Evolutionary conservation across 2,329 filamentous ascomycete species (phyloP), one percentile per base, ranked within the genome.

Genomic region (Microdochium nivale): DNA sequence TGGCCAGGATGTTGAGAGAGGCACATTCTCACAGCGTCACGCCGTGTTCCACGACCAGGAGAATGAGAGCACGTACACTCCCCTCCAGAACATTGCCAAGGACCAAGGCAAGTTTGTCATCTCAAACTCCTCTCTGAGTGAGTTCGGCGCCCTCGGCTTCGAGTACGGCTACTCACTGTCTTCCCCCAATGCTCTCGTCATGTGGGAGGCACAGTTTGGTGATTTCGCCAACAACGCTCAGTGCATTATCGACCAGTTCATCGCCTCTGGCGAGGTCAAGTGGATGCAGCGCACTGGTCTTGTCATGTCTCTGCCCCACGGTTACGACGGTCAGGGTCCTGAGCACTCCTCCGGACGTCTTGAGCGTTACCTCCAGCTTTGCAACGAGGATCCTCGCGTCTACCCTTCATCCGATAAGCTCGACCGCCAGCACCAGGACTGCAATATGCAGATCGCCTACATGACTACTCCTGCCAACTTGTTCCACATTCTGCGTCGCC

Each of bases 141-240:
- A 84, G 70, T 81, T 80, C 51, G 78, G 77, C 62, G 87, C 83
- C 55, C 88, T 99, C 56, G 94, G 94, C 51, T 99, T 99, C 68
- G 94, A 99, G 73, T 99, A 99, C 65, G 94, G 94, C 55, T 99
- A 99, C 78, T 99, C 94, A 2, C 76, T 99, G 55, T 95, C 91
- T 25, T 97, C 94, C 27, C 94, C 94, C 53, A 95, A 96, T 67
- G 92, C 94, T 35, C 83, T 99, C 25, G 92, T 99, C 62, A 95
- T 99, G 84, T 99, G 94, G 94, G 94, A 99, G 75, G 94, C 94
- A 35, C 94, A 99, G 72, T 99, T 99, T 65, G 94, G 94, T 78
- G 94, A 99, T 73, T 99, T 99, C 65, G 94, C 94, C 79, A 99
- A 99, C 81, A 99, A 96, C 66, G 92, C 94, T 44, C 94, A 99